These are phyloP conservation scores for Trichosporon sp. DNA, from an alignment of 1,284 basidiomycete genomes.

Conservation along the genomic window DNA sequence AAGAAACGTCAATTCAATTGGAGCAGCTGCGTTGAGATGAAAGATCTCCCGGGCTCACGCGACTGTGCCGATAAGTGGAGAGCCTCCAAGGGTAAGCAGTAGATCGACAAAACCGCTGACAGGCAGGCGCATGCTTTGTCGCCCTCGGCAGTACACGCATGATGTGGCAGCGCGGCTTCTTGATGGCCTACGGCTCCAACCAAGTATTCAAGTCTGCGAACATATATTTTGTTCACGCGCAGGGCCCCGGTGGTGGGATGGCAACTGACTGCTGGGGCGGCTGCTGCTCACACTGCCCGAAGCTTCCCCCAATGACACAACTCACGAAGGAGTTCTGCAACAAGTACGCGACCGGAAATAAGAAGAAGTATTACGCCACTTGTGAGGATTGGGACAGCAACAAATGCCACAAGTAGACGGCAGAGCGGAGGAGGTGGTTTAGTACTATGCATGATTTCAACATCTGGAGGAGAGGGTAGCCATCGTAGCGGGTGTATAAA, in stretches of 20 bases:
- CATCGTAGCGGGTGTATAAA: background rate
- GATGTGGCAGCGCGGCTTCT: background rate
- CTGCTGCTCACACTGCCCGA: background rate
- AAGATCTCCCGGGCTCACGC: background rate
- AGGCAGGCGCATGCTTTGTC: background rate
- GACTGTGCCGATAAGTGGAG: background rate
- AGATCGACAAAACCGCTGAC: background rate
- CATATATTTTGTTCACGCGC: background rate
- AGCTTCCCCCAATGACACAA: background rate
- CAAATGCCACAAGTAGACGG: background rate
- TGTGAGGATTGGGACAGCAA: background rate
- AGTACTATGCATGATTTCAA: background rate
- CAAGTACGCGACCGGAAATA: background rate
- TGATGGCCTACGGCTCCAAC: background rate
- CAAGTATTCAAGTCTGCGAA: background rate
- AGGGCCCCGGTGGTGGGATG: background rate
- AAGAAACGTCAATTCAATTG: background rate
- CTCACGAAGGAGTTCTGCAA: background rate
- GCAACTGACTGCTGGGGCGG: background rate
- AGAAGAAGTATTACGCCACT: background rate
- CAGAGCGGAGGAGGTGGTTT: background rate
- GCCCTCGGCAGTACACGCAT: background rate
- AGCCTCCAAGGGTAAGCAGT: background rate
- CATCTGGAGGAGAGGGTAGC: no score
- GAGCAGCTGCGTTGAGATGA: background rate